Evolutionary conservation across 2,329 filamentous ascomycete genomes (phyloP), one percentile per base, ranked within the genome.

Genomic region (Penicillium sp.): DNA sequence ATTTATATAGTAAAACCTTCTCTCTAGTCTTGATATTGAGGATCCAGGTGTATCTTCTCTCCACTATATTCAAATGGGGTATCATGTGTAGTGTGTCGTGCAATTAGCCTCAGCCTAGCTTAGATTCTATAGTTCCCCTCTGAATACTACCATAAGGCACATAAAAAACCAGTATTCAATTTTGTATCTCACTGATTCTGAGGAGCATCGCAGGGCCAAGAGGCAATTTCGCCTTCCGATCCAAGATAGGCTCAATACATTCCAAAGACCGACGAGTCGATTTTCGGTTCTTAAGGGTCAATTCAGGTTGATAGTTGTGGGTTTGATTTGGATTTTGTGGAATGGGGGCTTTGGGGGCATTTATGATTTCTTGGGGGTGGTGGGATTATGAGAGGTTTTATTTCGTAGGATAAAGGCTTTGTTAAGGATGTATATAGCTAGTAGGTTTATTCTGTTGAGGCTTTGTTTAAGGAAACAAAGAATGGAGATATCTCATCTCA

Each of bases 221-320:
- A 37, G 33, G 51, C 19, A 54, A 54, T 22, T 54, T 54, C 7
- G 51, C 51, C 51, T 54, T 54, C 13, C 51, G 51, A 17, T 54
- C 51, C 51, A 42, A n/a, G 3, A 54, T 30, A 24, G 33, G 51
- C 51, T 38, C 22, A 28, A 54, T 42, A n/a, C 10, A 2, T 19
- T 54, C 19, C 35, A 54, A 28, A 17, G 51, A 54, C n/a, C 51
- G 51, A 9, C 51, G 33, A 10, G 4, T 54, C 1, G 35, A 40
- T 40, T 28, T 54, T 49, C 24, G 19, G 4, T 24, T 30, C 2
- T 49, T 7, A 15, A 12, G 45, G 26, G 24, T 19, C 28, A 9
- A 3, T 2, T 35, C 30, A 35, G 1, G 33, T 13, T 37, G 35
- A 6, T 37, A 15, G 5, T 12, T 37, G 30, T 13, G 19, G 45